A percentile compares a stretch with the other conserved stretches of the same genome.
These are phyloP conservation scores for Leccinum longicurvipes DNA, from an alignment of 768 basidiomycete genomes.

Conservation along the genomic window DNA sequence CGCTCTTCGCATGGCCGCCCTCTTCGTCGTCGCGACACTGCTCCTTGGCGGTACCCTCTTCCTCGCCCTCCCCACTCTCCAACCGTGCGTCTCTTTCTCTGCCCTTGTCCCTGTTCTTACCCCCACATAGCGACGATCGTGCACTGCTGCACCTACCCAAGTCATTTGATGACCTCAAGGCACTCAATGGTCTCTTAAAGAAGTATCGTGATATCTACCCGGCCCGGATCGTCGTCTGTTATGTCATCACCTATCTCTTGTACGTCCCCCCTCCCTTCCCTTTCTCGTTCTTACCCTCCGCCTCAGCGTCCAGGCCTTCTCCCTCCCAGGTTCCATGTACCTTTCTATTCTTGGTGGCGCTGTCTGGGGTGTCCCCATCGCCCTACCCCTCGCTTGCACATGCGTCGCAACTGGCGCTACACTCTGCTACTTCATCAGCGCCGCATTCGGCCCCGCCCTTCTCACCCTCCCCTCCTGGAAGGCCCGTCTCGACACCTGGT, in stretches of 20 bases:
- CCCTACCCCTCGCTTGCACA: constrained; percentile 85
- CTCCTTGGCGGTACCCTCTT: constrained; percentile 77
- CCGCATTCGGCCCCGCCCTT: constrained; percentile 89
- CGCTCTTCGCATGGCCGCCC: constrained; percentile 74
- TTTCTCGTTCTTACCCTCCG: constrained; percentile 7
- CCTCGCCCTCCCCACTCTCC: constrained; percentile 74
- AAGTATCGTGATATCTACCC: constrained; percentile 92
- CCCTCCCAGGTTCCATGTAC: constrained; percentile 96
- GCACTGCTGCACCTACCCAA: constrained; percentile 78
- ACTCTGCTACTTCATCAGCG: constrained; percentile 89
- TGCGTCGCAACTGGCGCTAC: constrained; percentile 91
- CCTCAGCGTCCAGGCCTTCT: constrained; percentile 88
- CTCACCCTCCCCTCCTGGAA: constrained; percentile 86
- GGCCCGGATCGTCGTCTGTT: constrained; percentile 80
- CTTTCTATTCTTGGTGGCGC: constrained; percentile 95
- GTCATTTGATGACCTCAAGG: constrained; percentile 83
- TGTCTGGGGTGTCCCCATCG: constrained; percentile 86
- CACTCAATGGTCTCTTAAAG: constrained; percentile 79
- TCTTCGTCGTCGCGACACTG: constrained; percentile 69
- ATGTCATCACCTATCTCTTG: constrained; percentile 90
- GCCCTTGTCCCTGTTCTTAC: constrained; percentile 5
- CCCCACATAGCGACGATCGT: constrained; percentile 62
- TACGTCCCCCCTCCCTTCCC: constrained; percentile 40
- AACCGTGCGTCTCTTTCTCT: constrained; percentile 52
- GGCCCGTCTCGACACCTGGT: constrained; percentile 77